Evolutionary conservation across 441 rosid genomes (phyloP), one percentile per base, ranked within the genome.

Genomic region (Adansonia grandidieri): DNA sequence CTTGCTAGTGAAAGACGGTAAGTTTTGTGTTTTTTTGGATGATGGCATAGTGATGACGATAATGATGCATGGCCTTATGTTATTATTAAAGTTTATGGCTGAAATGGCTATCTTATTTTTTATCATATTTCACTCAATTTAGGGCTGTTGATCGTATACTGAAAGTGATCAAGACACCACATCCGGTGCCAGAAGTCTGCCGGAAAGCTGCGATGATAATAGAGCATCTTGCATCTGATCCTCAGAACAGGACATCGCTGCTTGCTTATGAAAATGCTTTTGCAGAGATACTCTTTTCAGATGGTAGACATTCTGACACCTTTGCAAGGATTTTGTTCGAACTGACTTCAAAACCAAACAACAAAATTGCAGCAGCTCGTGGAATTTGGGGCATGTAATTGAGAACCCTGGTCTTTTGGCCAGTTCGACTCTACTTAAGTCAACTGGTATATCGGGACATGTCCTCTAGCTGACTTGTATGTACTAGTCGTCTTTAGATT

Each of bases 141-240:
- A 96, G 97, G 99, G 99, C 97, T 17, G 81, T 94, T 72, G 99
- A 96, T 86, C 91, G 98, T 45, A 86, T 96, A 57, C 83, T 96
- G 78, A 94, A 87, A 89, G 92, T 96, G 87, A 93, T 96, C 73
- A 91, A 84, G 84, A 42, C 81, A 2, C 97, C 99, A 0, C 99
- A 96, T 88, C 97, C 97, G 1, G 92, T 94, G 15, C 98, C 97
- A 65, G 98, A 94, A 86, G 90, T 93, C 19, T 96, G 97, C 84
- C 81, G 99, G 76, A 96, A 96, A 88, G 97, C 97, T 51, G 93
- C 99, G 47, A 93, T 91, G 96, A 90, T 94, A 75, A 79, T 94
- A 14, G 98, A 96, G 89, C 93, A 92, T 85, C 91, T 94, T 42
- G 98, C 92, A 28, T 87, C 93, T 0, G 99, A 94, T 89, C 97